These are phyloP conservation scores for Aphanomyces astaci DNA, from an alignment of 352 stramenopile genomes.

Conservation along the genomic window DNA sequence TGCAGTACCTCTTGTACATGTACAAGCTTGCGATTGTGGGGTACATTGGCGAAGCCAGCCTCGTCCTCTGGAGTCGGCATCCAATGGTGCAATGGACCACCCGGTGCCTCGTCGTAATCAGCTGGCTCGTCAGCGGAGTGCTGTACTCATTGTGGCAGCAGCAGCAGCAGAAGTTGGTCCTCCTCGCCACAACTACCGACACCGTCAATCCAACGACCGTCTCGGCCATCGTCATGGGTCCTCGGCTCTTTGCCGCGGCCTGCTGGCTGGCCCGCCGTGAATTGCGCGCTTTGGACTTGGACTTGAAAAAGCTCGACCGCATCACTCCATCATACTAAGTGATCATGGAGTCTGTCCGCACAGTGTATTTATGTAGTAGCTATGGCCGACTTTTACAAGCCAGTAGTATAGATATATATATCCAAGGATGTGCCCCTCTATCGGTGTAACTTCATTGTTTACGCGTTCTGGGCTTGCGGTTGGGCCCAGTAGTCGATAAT, in stretches of 20 bases:
- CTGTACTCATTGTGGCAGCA: not conserved
- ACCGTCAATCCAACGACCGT: not conserved
- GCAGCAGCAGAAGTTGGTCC: not conserved
- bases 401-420: no score
- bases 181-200: no score
- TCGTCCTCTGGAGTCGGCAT: not conserved
- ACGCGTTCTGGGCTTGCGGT: not conserved
- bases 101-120: not conserved
- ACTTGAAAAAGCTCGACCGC: not conserved
- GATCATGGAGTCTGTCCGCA: no score
- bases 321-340: not conserved
- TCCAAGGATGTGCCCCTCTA: no score
- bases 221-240: not conserved
- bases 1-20: not conserved
- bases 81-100: not conserved
- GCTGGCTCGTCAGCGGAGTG: not conserved
- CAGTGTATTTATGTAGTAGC: no score
- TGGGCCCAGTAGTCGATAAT: conserved; percentile 93
- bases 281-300: not conserved
- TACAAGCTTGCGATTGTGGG: not conserved
- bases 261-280: not conserved
- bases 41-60: conserved; percentile 1
- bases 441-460: not conserved
- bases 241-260: not conserved
- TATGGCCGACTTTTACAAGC: no score